These are phyloP conservation scores for Ascochyta clinopodiicola DNA, from an alignment of 2,329 filamentous ascomycete species.

Conservation along the genomic window DNA sequence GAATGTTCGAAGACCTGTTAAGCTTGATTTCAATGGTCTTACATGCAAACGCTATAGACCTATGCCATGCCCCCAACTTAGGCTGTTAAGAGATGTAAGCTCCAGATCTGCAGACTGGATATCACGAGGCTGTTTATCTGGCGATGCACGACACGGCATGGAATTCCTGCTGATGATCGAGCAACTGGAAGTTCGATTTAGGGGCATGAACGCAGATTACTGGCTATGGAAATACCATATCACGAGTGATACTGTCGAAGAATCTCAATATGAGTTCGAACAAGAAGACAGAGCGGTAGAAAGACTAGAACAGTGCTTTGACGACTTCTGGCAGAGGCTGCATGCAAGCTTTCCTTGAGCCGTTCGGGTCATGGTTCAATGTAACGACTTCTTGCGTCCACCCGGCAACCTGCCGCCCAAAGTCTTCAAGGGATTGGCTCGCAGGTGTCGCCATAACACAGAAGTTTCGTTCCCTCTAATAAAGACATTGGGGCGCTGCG, in stretches of 20 bases:
- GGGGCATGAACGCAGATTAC: conserved; percentile 1
- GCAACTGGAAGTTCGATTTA: conserved; percentile 5
- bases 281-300: background rate
- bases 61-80: too few species aligned
- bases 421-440: background rate
- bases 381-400: background rate
- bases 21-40: too few species aligned
- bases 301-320: background rate
- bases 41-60: too few species aligned
- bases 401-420: background rate
- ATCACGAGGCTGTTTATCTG: conserved; percentile 9
- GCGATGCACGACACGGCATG: conserved; percentile 6
- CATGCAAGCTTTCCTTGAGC: background rate
- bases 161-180: background rate
- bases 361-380: background rate
- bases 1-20: too few species aligned
- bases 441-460: background rate
- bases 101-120: conserved; percentile 11
- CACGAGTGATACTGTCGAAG: background rate
- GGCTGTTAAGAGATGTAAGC: too few species aligned
- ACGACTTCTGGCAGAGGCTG: conserved; percentile 6
- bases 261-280: background rate
- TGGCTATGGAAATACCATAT: conserved; percentile 4
- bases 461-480: background rate
- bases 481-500: background rate